Conservation (phyloP, 2,329 filamentous ascomycete species). For the Ambrosiella cleistominuta region DNA sequence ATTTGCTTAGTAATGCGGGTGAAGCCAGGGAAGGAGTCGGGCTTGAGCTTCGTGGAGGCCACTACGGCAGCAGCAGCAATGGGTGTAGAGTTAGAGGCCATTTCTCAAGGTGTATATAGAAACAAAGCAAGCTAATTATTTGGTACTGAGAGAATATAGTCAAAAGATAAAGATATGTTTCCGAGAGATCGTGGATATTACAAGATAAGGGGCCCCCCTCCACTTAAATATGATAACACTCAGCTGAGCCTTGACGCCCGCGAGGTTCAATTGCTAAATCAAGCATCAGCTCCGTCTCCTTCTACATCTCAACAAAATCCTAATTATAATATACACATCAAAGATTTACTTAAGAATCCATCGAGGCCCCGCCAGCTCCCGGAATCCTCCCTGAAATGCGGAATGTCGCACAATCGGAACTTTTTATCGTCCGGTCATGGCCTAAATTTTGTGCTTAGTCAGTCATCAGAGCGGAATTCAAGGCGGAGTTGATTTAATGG, state of each 20-base stretch:
- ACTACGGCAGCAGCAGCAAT: neutral
- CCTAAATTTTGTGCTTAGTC: neutral
- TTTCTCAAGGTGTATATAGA: neutral
- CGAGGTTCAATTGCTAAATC: neutral
- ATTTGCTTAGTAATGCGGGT: constrained; percentile 29
- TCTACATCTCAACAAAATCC: neutral
- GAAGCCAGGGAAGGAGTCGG: constrained; percentile 24
- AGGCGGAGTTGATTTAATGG: neutral
- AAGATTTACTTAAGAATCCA: neutral
- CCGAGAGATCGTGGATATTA: no score
- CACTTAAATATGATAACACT: no score
- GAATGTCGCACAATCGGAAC: neutral
- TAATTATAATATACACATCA: neutral
- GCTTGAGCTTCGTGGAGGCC: constrained; percentile 9
- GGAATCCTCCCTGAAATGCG: neutral
- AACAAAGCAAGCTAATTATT: neutral
- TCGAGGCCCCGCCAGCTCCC: neutral
- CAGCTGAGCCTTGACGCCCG: neutral
- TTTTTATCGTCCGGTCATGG: neutral
- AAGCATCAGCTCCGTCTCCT: neutral
- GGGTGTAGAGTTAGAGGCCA: neutral
- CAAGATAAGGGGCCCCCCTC: no score
- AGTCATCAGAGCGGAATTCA: neutral
- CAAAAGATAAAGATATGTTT: neutral
- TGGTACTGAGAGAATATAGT: neutral